Conservation (phyloP, 2,329 filamentous ascomycete genomes). For the Metarhizium album region DNA sequence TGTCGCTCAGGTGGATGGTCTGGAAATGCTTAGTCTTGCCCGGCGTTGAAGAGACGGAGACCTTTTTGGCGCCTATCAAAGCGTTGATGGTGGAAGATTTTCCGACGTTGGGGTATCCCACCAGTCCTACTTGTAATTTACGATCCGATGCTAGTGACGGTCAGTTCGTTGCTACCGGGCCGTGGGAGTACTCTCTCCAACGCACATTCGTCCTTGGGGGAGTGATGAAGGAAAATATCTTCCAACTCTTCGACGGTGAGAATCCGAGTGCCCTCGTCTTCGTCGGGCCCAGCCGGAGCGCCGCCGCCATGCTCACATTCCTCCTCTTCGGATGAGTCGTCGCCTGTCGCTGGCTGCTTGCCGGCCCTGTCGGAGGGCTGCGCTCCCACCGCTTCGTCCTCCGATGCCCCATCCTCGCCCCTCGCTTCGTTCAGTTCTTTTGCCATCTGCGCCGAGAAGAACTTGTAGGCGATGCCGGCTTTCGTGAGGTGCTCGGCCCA, state of each 20-base stretch:
- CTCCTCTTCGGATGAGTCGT: constrained; percentile 12
- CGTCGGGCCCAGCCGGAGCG: constrained; percentile 12
- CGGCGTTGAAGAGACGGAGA: constrained; percentile 92
- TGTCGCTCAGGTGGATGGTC: constrained; percentile 85
- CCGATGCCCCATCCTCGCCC: constrained; percentile 40
- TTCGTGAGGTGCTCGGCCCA: constrained; percentile 84
- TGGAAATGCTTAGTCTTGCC: constrained; percentile 99
- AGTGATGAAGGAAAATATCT: constrained; percentile 71
- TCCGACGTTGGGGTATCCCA: constrained; percentile 97
- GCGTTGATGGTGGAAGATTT: constrained; percentile 99
- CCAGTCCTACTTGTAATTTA: constrained; percentile 84
- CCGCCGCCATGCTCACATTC: constrained; percentile 23
- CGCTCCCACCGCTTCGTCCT: constrained; percentile 17
- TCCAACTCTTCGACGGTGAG: constrained; percentile 90
- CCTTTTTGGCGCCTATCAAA: constrained; percentile 95
- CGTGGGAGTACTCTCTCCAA: too few relatives aligned
- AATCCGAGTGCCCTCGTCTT: constrained; percentile 61
- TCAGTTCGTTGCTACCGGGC: neutral
- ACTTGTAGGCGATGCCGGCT: constrained; percentile 78
- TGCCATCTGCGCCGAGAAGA: constrained; percentile 89
- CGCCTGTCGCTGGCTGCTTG: constrained; percentile 15
- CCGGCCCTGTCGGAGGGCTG: constrained; percentile 15
- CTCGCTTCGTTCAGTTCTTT: constrained; percentile 78
- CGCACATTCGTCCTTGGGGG: constrained; percentile 41
- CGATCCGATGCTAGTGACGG: constrained; percentile 29